Evolutionary conservation across 305 asterid genomes (phyloP).

Genomic region (Solanum hybrid): DNA sequence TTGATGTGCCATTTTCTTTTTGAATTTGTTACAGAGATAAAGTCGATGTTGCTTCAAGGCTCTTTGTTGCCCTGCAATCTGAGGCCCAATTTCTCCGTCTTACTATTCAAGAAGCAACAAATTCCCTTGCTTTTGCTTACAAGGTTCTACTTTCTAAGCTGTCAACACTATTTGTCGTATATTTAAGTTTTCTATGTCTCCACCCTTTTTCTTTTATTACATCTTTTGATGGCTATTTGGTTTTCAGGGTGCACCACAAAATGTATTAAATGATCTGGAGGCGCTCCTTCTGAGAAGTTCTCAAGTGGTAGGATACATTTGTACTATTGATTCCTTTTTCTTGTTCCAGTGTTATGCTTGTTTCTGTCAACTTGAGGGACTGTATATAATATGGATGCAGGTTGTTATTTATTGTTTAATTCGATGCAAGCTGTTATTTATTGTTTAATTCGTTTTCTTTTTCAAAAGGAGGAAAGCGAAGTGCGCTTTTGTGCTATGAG

Average conservation of each 20-base stretch:
- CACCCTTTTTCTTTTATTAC: slow-evolving; percentile 9
- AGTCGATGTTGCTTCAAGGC: slow-evolving; percentile 79
- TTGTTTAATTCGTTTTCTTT: slow-evolving; percentile 4
- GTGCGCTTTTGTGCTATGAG: slow-evolving; percentile 97
- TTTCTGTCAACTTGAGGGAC: neutral
- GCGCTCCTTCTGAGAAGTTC: slow-evolving; percentile 60
- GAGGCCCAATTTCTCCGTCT: slow-evolving; percentile 74
- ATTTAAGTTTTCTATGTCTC: neutral
- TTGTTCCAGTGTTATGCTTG: slow-evolving; percentile 5
- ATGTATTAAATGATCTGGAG: slow-evolving; percentile 77
- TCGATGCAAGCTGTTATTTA: neutral
- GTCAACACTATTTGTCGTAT: slow-evolving; percentile 5
- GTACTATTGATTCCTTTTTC: slow-evolving; percentile 10
- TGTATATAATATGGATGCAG: neutral
- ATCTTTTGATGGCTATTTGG: slow-evolving; percentile 24
- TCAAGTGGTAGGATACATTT: slow-evolving; percentile 52
- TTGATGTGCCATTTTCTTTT: slow-evolving; percentile 3
- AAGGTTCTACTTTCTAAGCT: slow-evolving; percentile 39
- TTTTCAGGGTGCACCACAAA: slow-evolving; percentile 64
- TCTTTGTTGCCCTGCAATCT: slow-evolving; percentile 74
- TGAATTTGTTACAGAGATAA: slow-evolving; percentile 47
- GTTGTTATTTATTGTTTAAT: neutral
- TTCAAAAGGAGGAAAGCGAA: slow-evolving; percentile 87
- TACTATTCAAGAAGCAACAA: slow-evolving; percentile 89
- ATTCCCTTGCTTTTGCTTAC: slow-evolving; percentile 85